These are phyloP conservation scores for Quercus aquifolioides DNA, from an alignment of 306 rosid species.

Conservation along the genomic window DNA sequence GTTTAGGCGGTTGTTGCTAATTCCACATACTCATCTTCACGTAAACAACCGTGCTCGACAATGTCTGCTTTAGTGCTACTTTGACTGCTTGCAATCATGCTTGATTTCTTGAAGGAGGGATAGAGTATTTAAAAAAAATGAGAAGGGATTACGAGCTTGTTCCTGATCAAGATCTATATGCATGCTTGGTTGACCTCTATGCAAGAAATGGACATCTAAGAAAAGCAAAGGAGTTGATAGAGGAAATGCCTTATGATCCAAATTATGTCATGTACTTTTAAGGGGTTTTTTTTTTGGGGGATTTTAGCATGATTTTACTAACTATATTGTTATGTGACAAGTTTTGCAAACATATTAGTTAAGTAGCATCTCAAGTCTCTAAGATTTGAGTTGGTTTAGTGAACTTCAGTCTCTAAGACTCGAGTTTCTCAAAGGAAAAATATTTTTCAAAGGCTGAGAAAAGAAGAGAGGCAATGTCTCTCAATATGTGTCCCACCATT, in stretches of 20 bases:
- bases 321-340: too few species aligned
- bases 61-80: conserved; percentile 51
- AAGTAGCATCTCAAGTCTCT: neutral
- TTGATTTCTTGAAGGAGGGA: conserved; percentile 53
- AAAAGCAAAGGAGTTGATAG: conserved; percentile 53
- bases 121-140: conserved; percentile 52
- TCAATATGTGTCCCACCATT: too few species aligned
- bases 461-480: too few species aligned
- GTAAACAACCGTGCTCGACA: conserved; percentile 30
- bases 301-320: too few species aligned
- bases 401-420: too few species aligned
- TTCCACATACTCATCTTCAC: too few species aligned
- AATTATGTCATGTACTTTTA: conserved; percentile 7
- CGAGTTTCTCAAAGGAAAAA: too few species aligned
- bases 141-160: conserved; percentile 26
- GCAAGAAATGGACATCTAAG: conserved; percentile 57
- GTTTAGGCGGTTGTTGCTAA: too few species aligned
- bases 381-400: too few species aligned
- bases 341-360: too few species aligned
- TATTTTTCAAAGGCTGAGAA: too few species aligned
- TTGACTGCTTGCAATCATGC: conserved; percentile 67
- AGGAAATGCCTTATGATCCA: conserved; percentile 58
- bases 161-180: conserved; percentile 55
- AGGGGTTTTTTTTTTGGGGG: too few species aligned
- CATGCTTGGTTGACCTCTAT: conserved; percentile 66